Evolutionary conservation across 75 land plant species (phyloP), one percentile per base, ranked within the genome.

Genomic region (Larix kaempferi): DNA sequence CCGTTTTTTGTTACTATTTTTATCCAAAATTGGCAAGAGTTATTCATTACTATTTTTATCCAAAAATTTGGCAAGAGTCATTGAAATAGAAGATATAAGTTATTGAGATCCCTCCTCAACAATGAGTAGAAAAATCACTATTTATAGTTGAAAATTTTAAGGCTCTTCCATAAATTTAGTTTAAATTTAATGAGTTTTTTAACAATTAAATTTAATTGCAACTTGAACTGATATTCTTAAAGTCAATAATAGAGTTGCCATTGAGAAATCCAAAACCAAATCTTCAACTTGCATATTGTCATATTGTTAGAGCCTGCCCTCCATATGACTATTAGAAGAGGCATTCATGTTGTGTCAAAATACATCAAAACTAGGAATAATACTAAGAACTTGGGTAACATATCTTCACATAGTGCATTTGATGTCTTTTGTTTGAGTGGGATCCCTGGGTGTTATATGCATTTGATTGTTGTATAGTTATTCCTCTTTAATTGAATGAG

Each of bases 291-390:
- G 77, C 60, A 67, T 95, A 95, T 57, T 82, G 95, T 96, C 98
- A n/a, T n/a, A n/a, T n/a, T n/a, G n/a, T n/a, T n/a, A 95, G 76
- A 93, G 84, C 83, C 96, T 88, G 17, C 94, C 96, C 78, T 91
- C 97, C 16, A 73, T 88, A 16, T 80, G 71, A 78, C 63, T 78
- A 37, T 66, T 33, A 57, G 81, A 12, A 23, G 59, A 80, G 33
- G 67, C 79, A 0, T 73, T 73, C 23, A 84, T 75, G 35, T 78
- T 81, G 27, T 83, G 85, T 12, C 84, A 57, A 17, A 79, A 84
- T 22, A 88, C 63, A 75, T 83, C 86, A 67, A 82, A 87, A 78
- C 87, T 84, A 44, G 91, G 86, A 52, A 81, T 86, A 29, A 92
- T 84, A 74, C 78, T 67, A 5, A 95, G 80, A 71, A 93, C 86